Evolutionary conservation across 208 protist genomes (phyloP).

Genomic region (Crithidia fasciculata): DNA sequence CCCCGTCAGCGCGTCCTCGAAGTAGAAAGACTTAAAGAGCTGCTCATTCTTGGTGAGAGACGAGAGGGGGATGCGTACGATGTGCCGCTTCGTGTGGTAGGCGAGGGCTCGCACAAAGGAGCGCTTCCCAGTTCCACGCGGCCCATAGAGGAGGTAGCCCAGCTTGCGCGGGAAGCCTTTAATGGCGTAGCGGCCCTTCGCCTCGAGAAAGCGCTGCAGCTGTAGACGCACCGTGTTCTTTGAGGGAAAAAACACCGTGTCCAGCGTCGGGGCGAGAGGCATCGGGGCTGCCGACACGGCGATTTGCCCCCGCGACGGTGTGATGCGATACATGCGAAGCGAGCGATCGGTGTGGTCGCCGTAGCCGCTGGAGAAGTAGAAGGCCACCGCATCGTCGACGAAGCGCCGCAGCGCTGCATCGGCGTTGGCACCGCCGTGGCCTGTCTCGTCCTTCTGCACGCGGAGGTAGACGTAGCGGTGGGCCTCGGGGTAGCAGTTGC

Average conservation of each 20-base stretch:
- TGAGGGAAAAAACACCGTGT: slow-evolving; percentile 31
- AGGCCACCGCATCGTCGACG: slow-evolving; percentile 25
- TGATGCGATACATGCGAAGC: slow-evolving; percentile 20
- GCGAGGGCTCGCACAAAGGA: slow-evolving; percentile 34
- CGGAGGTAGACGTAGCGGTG: slow-evolving; percentile 27
- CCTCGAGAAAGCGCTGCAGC: slow-evolving; percentile 26
- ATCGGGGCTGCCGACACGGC: slow-evolving; percentile 11
- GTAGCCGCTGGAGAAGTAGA: slow-evolving; percentile 31
- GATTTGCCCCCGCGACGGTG: neutral
- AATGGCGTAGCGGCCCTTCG: slow-evolving; percentile 25
- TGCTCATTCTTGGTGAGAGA: slow-evolving; percentile 15
- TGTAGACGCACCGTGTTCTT: slow-evolving; percentile 6
- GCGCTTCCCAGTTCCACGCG: slow-evolving; percentile 35
- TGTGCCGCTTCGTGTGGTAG: slow-evolving; percentile 32
- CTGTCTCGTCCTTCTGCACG: slow-evolving; percentile 5
- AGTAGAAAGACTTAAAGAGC: slow-evolving; percentile 28
- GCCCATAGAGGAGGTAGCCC: slow-evolving; percentile 32
- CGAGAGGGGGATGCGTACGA: slow-evolving; percentile 27
- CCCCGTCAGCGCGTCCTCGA: neutral
- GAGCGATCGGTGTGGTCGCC: slow-evolving; percentile 1
- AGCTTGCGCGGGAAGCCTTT: slow-evolving; percentile 32
- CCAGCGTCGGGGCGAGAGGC: slow-evolving; percentile 20
- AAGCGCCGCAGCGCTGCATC: slow-evolving; percentile 28
- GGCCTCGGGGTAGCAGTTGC: slow-evolving; percentile 1
- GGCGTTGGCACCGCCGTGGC: slow-evolving; percentile 2